Percentiles rank a stretch among this genome's conserved stretches.
phyloP scores from a whole-genome alignment of 305 asterid species.

The Euphrasia arctica region DNA sequence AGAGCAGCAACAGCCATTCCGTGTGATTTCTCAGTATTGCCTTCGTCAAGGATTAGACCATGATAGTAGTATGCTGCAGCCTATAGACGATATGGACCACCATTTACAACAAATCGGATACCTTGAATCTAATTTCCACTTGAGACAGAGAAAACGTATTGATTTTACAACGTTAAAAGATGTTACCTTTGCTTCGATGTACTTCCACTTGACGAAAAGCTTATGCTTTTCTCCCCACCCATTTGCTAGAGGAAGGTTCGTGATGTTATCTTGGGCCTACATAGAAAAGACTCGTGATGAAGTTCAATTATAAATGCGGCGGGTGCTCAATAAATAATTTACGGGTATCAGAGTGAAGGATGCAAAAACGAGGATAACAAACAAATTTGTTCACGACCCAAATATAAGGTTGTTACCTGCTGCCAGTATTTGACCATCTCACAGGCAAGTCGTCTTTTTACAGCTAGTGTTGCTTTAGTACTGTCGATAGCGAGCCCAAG shows the following conservation, averaged over 20 bases:
- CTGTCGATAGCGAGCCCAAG: conserved; percentile 99
- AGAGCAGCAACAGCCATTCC: conserved; percentile 99
- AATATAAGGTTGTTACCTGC: conserved; percentile 52
- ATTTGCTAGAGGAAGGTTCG: conserved; percentile 80
- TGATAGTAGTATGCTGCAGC: conserved; percentile 98
- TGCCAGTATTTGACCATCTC: conserved; percentile 99
- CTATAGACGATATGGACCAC: conserved; percentile 28
- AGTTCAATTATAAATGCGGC: no score
- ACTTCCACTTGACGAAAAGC: conserved; percentile 86
- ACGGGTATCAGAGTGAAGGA: no score
- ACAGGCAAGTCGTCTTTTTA: conserved; percentile 96
- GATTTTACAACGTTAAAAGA: background rate
- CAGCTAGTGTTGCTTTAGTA: conserved; percentile 95
- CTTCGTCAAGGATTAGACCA: conserved; percentile 97
- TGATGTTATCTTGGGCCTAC: conserved; percentile 94
- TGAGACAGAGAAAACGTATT: no score
- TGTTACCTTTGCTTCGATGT: conserved; percentile 86
- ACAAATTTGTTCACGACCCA: background rate
- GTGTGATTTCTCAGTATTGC: conserved; percentile 94
- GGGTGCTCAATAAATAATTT: no score
- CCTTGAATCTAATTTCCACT: no score
- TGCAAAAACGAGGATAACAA: no score
- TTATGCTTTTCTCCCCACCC: conserved; percentile 99
- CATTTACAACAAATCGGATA: background rate
- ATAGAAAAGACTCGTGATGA: no score